A percentile compares a stretch with the other conserved stretches of the same genome.
Conservation (phyloP, 129 eudicot species). For the Lonicera japonica region DNA sequence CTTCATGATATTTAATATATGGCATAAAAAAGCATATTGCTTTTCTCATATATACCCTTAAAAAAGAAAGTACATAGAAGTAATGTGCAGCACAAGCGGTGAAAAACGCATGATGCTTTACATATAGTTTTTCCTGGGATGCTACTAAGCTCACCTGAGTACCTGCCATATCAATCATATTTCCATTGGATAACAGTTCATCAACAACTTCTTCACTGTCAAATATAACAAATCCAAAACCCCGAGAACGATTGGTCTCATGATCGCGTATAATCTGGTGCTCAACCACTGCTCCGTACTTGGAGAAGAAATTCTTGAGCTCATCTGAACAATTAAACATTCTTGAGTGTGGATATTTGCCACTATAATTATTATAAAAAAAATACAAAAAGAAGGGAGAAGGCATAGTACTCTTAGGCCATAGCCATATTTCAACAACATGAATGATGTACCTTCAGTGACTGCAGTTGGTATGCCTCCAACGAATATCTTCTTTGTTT, state of each 20-base stretch:
- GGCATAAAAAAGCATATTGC: background rate
- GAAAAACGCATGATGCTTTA: background rate
- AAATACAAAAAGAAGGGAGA: background rate
- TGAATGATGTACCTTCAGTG: slow-evolving; percentile 16
- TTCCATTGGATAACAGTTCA: slow-evolving; percentile 25
- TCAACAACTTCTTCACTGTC: slow-evolving; percentile 36
- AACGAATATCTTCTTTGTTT: slow-evolving; percentile 34
- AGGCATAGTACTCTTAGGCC: background rate
- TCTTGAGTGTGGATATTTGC: background rate
- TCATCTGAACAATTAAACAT: slow-evolving; percentile 15
- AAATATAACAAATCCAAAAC: slow-evolving; percentile 36
- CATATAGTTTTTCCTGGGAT: background rate
- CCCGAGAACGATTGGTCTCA: slow-evolving; percentile 30
- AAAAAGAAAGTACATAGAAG: background rate
- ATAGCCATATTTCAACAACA: background rate
- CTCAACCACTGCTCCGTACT: slow-evolving; percentile 28
- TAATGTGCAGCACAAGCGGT: background rate
- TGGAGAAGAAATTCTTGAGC: slow-evolving; percentile 30
- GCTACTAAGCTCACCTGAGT: slow-evolving; percentile 30
- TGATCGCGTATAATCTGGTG: slow-evolving; percentile 38
- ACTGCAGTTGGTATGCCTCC: slow-evolving; percentile 32
- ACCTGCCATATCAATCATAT: slow-evolving; percentile 35
- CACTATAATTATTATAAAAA: background rate
- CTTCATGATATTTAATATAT: background rate
- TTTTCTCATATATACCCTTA: background rate